Base-by-base conservation (phyloP, 495 filamentous ascomycete genomes). In the Cairneyella variabilis region DNA sequence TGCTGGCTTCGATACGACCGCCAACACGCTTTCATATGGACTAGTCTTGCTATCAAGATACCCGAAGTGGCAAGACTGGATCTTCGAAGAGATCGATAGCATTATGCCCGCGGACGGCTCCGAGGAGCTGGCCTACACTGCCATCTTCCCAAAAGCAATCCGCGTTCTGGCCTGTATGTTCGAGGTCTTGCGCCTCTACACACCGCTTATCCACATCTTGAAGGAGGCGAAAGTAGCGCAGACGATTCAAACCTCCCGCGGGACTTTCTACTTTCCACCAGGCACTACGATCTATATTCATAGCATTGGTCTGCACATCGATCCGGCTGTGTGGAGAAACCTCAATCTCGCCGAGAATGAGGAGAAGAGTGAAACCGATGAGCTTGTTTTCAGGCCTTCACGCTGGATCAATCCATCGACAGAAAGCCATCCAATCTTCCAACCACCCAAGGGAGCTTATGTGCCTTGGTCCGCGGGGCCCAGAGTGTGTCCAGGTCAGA, bases 1-100 rank as follows among this genome's bases (percentile, higher is more conserved):
- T 23, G 79, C 79, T 8, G 79, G 79, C 0, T 76, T 75, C 56
- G 77, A 83, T 51, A 79, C 77, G 0, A 79, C 77, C 0, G 71
- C 78, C 0, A 76, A 75, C 46, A 77, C 69, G 1, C 64, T 81
- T 28, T 71, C 73, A 0, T 77, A 72, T 55, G 70, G 76, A 2
- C 38, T 81, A 1, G 66, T 70, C 21, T 64, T 79, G 22, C 64
- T 82, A 0, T 71, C 78, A 0, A 63, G 65, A 7, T 66, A 77
- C 53, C 76, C 78, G 0, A 50, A 71, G 18, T 76, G 69, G 54
- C 77, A 82, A 58, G 62, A 67, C 0, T 76, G 73, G 74, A 40
- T 78, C 11, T 53, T 58, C 17, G 73, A 77, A 58, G 74, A 78
- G 53, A 63, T 77, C n/a, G 59, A 67, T 48, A 25, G 27, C 1